Conservation (phyloP, 495 filamentous ascomycete species). For the Hypoxylon lienhwacheense region DNA sequence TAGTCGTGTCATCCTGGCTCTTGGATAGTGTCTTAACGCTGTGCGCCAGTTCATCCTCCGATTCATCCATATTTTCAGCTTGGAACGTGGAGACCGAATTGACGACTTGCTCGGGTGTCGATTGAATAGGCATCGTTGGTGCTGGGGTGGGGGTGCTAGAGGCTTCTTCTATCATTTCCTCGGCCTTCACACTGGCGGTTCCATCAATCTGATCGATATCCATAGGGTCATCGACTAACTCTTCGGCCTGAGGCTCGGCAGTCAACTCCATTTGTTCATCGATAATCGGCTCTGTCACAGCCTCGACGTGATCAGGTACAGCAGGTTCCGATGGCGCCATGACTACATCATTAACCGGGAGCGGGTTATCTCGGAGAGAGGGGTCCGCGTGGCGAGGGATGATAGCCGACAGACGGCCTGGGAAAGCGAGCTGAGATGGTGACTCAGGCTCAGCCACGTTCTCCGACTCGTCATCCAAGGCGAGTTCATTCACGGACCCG, state of each 20-base stretch:
- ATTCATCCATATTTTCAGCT: conserved; percentile 50
- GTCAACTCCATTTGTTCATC: too few species aligned
- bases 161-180: conserved; percentile 20
- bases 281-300: conserved; percentile 34
- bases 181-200: too few species aligned
- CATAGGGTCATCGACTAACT: conserved; percentile 43
- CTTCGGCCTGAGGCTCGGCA: conserved; percentile 38
- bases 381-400: conserved; percentile 54
- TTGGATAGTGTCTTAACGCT: conserved; percentile 22
- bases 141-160: conserved; percentile 3
- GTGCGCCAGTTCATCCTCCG: conserved; percentile 57
- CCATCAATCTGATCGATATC: conserved; percentile 37
- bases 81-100: conserved; percentile 40
- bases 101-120: conserved; percentile 34
- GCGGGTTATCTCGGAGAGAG: conserved; percentile 36
- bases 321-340: conserved; percentile 6
- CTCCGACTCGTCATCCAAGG: conserved; percentile 1
- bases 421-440: conserved; percentile 45
- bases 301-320: background rate
- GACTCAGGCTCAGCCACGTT: conserved; percentile 34
- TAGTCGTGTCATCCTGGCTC: conserved; percentile 28
- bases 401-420: conserved; percentile 55
- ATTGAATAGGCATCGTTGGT: conserved; percentile 38
- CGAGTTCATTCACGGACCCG: conserved; percentile 21
- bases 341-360: conserved; percentile 19